These are phyloP conservation scores for Didymella exigua DNA, from an alignment of 2,329 filamentous ascomycete genomes.

Conservation along the genomic window DNA sequence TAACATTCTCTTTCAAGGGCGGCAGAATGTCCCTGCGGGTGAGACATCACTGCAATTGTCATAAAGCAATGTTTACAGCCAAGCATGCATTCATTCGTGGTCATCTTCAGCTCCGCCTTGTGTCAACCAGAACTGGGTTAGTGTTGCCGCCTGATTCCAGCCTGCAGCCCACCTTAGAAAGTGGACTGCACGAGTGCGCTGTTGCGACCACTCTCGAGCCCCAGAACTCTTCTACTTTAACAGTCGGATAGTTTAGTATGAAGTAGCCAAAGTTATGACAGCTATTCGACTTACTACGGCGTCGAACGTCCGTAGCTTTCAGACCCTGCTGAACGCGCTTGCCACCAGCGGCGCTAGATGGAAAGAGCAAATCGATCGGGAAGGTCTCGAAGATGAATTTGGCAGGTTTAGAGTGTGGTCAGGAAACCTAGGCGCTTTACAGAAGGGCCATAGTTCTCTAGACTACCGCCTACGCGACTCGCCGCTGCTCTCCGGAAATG, in stretches of 20 bases:
- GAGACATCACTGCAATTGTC: not conserved
- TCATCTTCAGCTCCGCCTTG: slow-evolving; percentile 13
- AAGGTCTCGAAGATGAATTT: slow-evolving; percentile 44
- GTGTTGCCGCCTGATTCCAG: slow-evolving; percentile 4
- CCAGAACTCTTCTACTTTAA: not conserved
- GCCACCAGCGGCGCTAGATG: slow-evolving; percentile 18
- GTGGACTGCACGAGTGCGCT: not conserved
- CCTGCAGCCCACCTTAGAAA: slow-evolving; percentile 1
- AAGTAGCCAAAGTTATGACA: slow-evolving; percentile 18
- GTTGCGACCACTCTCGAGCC: slow-evolving; percentile 6
- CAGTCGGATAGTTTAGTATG: slow-evolving; percentile 18
- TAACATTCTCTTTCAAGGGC: not conserved
- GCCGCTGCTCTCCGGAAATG: slow-evolving; percentile 40
- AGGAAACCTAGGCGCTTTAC: slow-evolving; percentile 44
- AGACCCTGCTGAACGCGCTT: slow-evolving; percentile 30
- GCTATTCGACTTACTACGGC: slow-evolving; percentile 40
- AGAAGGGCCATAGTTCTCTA: slow-evolving; percentile 46
- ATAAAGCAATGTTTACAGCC: not conserved
- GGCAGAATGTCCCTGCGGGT: not conserved
- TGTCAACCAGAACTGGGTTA: slow-evolving; percentile 11
- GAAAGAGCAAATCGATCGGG: slow-evolving; percentile 28
- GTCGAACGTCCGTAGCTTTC: slow-evolving; percentile 39
- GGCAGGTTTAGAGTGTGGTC: slow-evolving; percentile 47
- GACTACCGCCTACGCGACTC: slow-evolving; percentile 48
- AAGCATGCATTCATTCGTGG: not conserved